Base-by-base conservation (phyloP, 345 rosid species). In the Ceriops tagal region DNA sequence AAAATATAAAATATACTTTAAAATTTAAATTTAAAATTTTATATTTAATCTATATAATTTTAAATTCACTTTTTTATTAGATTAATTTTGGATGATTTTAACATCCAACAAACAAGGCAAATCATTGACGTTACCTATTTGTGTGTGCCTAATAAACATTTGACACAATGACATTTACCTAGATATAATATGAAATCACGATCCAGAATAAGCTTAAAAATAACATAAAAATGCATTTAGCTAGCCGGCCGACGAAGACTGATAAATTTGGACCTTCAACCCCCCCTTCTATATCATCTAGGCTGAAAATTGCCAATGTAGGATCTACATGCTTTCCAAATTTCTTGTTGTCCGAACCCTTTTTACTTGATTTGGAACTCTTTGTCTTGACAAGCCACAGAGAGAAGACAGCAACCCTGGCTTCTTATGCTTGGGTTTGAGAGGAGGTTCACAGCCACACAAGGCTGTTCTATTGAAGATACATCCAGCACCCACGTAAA, bases 281-380 rank as follows among this genome's bases (percentile, higher is more conserved):
- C 19, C 98, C 98, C 74, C 89, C 98, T 83, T 93, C 97, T 69
- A 91, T 93, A 80, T 90, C 98, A 80, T 93, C 98, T 28, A 91
- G 88, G 78, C 81, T 89, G 83, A 89, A 93, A 75, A 89, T 83
- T 46, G 98, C 97, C 64, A 93, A 90, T 26, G 96, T 89, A 35
- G 97, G 88, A 77, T 93, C 98, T 31, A 83, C 80, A 68, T 93
- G 88, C 79, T 92, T 93, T 78, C 90, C 78, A 53, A 96, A 84
- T 81, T 89, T 92, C 90, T 88, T 89, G 86, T 88, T 91, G 77
- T 89, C 88, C 0, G 85, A 86, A 27, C 87, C 90, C 77, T 86
- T 89, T 72, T 83, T 84, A 73, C 84, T 80, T 39, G 95, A 83
- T 79, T 85, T 83, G 37, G 96, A 86, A 74, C 72, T 75, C 83